Evolutionary conservation across 768 basidiomycete genomes (phyloP), one percentile per base, ranked within the genome.

Genomic region (Suillus tomentosus): DNA sequence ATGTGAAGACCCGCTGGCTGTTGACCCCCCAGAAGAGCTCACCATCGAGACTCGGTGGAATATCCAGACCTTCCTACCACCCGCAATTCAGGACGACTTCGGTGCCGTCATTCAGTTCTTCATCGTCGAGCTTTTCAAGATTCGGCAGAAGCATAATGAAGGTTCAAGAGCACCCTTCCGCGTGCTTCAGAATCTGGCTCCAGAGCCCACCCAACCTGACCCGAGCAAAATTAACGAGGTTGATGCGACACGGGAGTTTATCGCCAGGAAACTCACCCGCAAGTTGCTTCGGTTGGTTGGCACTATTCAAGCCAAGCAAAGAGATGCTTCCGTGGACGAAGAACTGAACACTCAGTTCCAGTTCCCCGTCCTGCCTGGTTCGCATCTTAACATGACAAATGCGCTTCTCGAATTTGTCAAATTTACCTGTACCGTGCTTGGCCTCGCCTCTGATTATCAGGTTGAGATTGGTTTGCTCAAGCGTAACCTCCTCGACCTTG

Each of bases 331-430:
- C 62, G 81, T 85, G 73, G 81, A 89, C 63, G 82, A 84, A 19
- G 82, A 82, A 15, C 71, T 76, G 1, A 80, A 81, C 4, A 80
- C 80, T 5, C 83, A 86, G 36, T 92, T 95, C 75, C 75, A 79
- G 1, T 99, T 99, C 76, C 96, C 96, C 0, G 69, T 89, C 40
- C 86, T 94, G 13, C 95, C 96, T 2, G 97, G 97, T 14, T 89
- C 93, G 3, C 84, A 95, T 72, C 84, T 95, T 17, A 84, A 86
- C 48, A 78, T 93, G 63, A 86, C 83, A 2, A 92, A 96, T 68
- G 92, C 96, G 0, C 78, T 87, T 0, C 86, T 99, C 27, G 96
- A 99, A 75, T 89, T 96, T 65, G 80, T 93, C 79, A 99, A 99
- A 75, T 91, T 88, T 65, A 77, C 85, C 6, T 95, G 92, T 69